These are phyloP conservation scores for Polyplosphaeria fusca DNA, from an alignment of 495 filamentous ascomycete species.

Conservation along the genomic window DNA sequence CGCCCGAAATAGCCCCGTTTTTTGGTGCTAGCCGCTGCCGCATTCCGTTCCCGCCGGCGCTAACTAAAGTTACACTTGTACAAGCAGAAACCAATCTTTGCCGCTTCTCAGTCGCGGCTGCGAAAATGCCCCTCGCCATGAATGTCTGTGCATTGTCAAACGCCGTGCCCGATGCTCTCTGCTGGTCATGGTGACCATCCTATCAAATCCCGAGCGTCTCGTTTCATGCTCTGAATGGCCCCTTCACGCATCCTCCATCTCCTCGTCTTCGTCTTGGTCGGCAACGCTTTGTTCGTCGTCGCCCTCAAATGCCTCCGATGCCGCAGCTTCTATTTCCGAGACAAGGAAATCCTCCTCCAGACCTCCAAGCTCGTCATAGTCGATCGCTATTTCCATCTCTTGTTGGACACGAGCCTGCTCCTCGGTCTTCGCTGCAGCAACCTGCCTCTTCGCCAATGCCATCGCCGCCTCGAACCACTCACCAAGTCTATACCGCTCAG, in stretches of 20 bases:
- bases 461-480: conserved; percentile 37
- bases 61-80: too few relatives aligned
- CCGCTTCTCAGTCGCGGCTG: too few relatives aligned
- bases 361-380: too few relatives aligned
- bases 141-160: conserved; percentile 10
- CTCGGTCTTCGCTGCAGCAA: neutral
- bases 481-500: conserved; percentile 37
- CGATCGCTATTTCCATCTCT: too few relatives aligned
- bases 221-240: neutral
- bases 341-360: too few relatives aligned
- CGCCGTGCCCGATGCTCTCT: conserved; percentile 24
- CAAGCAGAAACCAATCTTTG: too few relatives aligned
- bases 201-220: too few relatives aligned
- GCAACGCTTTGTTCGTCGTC: conserved; percentile 19
- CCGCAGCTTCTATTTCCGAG: neutral
- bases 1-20: too few relatives aligned
- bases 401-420: too few relatives aligned
- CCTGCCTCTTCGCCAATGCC: conserved; percentile 18
- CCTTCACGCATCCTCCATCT: neutral
- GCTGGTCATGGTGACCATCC: neutral
- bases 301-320: conserved; percentile 11
- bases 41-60: too few relatives aligned
- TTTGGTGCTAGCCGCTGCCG: too few relatives aligned
- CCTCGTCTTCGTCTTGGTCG: neutral
- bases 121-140: neutral